These are phyloP conservation scores for Zymoseptoria passerinii DNA, from an alignment of 2,329 filamentous ascomycete genomes.

Conservation along the genomic window DNA sequence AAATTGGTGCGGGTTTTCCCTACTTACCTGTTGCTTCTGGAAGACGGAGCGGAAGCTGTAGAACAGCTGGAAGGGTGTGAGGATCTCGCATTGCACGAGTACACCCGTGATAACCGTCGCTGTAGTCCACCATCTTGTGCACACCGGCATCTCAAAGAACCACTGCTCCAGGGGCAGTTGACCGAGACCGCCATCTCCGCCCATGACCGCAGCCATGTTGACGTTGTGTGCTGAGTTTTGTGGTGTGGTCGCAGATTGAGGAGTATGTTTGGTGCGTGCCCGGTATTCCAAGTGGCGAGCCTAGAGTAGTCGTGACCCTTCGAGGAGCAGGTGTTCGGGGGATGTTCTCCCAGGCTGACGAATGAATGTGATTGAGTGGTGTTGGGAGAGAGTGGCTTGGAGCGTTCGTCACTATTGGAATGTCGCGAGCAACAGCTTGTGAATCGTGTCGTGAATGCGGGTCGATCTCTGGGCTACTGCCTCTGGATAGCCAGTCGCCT, in stretches of 20 bases:
- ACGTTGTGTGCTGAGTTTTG: background rate
- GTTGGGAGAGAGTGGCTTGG: background rate
- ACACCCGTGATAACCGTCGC: slow-evolving; percentile 81
- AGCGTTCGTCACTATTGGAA: background rate
- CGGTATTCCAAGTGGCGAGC: background rate
- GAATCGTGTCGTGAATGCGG: too few relatives aligned
- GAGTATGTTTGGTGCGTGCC: background rate
- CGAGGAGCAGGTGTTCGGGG: background rate
- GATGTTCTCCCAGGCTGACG: background rate
- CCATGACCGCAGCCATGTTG: slow-evolving; percentile 39
- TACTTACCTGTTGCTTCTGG: slow-evolving; percentile 73
- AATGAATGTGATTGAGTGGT: background rate
- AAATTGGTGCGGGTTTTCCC: background rate
- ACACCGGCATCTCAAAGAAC: slow-evolving; percentile 98
- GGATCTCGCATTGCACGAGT: slow-evolving; percentile 83
- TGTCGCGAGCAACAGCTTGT: background rate
- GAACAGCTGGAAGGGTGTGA: slow-evolving; percentile 92
- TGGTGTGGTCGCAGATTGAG: background rate
- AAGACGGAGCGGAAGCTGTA: slow-evolving; percentile 93
- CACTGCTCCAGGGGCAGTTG: slow-evolving; percentile 80
- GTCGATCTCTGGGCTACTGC: too few relatives aligned
- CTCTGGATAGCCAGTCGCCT: too few relatives aligned
- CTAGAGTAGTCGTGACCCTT: background rate
- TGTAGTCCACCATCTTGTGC: slow-evolving; percentile 94
- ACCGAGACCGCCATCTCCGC: slow-evolving; percentile 38